Conservation (phyloP, 352 stramenopile genomes). For the Phytophthora sp. region DNA sequence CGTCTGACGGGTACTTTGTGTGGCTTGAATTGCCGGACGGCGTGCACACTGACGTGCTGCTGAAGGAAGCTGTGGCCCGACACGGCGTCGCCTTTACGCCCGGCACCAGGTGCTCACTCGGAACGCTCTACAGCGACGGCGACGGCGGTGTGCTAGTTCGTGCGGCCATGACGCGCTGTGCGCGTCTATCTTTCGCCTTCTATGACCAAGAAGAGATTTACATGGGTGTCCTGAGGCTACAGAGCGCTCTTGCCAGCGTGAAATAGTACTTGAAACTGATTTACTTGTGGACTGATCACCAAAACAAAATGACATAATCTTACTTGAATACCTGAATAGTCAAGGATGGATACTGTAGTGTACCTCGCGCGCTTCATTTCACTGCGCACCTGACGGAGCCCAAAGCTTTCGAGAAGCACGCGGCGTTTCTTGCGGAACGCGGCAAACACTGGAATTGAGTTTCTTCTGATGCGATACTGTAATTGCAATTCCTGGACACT, state of each 20-base stretch:
- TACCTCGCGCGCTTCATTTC: too few relatives aligned
- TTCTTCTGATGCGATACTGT: conserved; percentile 53
- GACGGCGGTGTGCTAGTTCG: conserved; percentile 26
- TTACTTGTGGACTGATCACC: conserved; percentile 15
- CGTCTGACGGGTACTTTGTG: conserved; percentile 86
- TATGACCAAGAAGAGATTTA: conserved; percentile 80
- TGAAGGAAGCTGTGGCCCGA: conserved; percentile 46
- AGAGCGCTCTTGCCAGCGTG: conserved; percentile 40
- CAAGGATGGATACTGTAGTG: too few relatives aligned
- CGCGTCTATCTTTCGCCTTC: conserved; percentile 82
- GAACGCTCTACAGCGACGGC: conserved; percentile 18
- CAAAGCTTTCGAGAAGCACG: conserved; percentile 86
- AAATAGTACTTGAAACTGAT: conserved; percentile 23
- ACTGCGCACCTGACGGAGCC: conserved; percentile 86
- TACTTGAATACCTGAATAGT: too few relatives aligned
- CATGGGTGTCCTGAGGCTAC: conserved; percentile 63
- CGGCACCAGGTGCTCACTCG: conserved; percentile 67
- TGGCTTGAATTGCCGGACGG: conserved; percentile 68
- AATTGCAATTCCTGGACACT: conserved; percentile 82
- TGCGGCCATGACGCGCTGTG: conserved; percentile 48
- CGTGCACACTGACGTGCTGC: conserved; percentile 56
- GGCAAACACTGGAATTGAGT: conserved; percentile 54
- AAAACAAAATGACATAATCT: conserved; percentile 30
- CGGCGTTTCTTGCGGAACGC: conserved; percentile 74
- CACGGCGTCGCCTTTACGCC: conserved; percentile 84